A percentile compares a stretch with the other conserved stretches of the same genome.
Conservation (phyloP, 2,329 filamentous ascomycete genomes). For the Colletotrichum sojae region DNA sequence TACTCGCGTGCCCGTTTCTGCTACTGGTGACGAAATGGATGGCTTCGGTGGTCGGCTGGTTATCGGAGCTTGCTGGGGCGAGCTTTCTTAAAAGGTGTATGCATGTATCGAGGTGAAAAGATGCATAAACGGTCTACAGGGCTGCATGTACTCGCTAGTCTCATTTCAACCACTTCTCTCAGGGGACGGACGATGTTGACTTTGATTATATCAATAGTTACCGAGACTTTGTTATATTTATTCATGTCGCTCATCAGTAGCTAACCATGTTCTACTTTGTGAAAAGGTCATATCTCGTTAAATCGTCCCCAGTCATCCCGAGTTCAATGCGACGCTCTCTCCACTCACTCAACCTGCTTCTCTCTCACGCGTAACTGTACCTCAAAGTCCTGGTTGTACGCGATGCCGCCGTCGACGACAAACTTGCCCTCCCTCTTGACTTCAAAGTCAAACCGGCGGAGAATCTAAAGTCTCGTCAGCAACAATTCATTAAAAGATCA, state of each 20-base stretch:
- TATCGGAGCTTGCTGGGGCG: conserved; percentile 32
- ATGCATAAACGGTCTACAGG: background rate
- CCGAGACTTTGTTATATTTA: no score
- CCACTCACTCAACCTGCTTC: background rate
- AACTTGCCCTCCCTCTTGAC: conserved; percentile 1
- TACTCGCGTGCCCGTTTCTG: background rate
- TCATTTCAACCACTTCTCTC: no score
- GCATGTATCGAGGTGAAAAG: conserved; percentile 41
- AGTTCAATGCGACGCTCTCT: no score
- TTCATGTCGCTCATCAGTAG: no score
- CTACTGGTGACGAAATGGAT: conserved; percentile 41
- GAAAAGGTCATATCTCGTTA: no score
- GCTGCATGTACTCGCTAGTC: no score
- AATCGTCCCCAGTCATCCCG: no score
- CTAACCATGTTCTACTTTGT: no score
- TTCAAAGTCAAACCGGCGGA: conserved; percentile 25
- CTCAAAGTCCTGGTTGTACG: conserved; percentile 4
- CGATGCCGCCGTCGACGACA: conserved; percentile 14
- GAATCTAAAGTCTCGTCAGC: background rate
- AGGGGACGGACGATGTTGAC: no score
- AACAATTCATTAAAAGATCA: background rate
- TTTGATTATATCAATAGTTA: no score
- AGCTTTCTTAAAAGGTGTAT: conserved; percentile 37
- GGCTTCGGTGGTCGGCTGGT: conserved; percentile 34
- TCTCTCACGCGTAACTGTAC: background rate